Conservation (phyloP, 1,139 yeast species). For the Blastobotrys arbuscula region DNA sequence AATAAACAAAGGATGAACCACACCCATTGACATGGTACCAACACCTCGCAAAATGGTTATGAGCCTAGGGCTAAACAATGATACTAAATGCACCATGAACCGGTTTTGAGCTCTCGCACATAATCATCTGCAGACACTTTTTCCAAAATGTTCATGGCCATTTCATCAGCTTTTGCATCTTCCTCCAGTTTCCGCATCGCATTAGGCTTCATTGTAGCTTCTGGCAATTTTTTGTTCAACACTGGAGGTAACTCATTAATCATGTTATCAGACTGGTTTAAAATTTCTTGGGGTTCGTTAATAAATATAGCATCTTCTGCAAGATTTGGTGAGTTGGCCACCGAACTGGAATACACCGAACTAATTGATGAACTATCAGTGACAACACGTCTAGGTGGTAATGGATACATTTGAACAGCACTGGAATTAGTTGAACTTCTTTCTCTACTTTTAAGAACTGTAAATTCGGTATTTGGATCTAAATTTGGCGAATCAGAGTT, state of each 20-base stretch:
- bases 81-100: conserved; percentile 23
- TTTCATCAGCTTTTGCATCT: conserved; percentile 32
- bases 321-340: conserved; percentile 2
- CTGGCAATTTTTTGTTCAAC: not conserved
- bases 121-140: conserved; percentile 29
- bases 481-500: not conserved
- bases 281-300: conserved; percentile 2
- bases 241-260: not conserved
- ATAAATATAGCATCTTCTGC: conserved; percentile 8
- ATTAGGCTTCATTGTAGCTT: not conserved
- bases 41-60: too few species aligned
- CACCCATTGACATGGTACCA: too few species aligned
- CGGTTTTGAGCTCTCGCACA: conserved; percentile 24
- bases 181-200: conserved; percentile 10
- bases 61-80: too few species aligned
- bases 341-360: conserved; percentile 10
- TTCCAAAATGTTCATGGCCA: conserved; percentile 34
- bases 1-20: too few species aligned
- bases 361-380: conserved; percentile 9
- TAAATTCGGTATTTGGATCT: not conserved
- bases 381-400: not conserved
- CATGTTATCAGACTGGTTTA: not conserved
- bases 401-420: conserved; percentile 2
- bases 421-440: not conserved
- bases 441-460: not conserved